A percentile compares a stretch with the other conserved stretches of the same genome.
Evolutionary conservation across 805 yeast species (phyloP).

Genomic region (Kodamaea lidongshanica): DNA sequence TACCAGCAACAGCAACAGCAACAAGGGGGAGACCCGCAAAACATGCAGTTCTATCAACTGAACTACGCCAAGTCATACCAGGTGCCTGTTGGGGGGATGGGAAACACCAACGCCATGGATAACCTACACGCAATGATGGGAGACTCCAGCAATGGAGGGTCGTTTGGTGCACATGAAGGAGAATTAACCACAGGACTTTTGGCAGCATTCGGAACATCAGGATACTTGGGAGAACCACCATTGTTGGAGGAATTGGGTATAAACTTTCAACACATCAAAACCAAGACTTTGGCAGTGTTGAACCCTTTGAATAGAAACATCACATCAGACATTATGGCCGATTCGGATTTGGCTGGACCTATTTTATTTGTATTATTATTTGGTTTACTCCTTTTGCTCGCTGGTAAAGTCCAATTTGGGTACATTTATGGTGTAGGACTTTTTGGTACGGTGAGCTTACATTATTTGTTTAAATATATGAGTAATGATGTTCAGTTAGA

Average conservation of each 20-base stretch:
- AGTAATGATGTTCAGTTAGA: conserved; percentile 54
- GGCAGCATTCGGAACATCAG: conserved; percentile 89
- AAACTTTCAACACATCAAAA: conserved; percentile 79
- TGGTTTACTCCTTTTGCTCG: conserved; percentile 72
- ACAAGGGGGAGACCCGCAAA: conserved; percentile 26
- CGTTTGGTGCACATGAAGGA: conserved; percentile 39
- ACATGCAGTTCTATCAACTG: conserved; percentile 40
- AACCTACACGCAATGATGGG: conserved; percentile 33
- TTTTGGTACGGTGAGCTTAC: conserved; percentile 81
- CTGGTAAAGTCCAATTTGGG: conserved; percentile 95
- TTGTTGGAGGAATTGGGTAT: conserved; percentile 89
- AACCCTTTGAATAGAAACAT: conserved; percentile 61
- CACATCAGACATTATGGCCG: conserved; percentile 71
- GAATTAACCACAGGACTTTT: conserved; percentile 67
- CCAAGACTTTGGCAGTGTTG: conserved; percentile 80
- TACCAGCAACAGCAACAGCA: conserved; percentile 38
- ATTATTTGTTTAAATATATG: conserved; percentile 82
- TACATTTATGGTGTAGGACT: conserved; percentile 94
- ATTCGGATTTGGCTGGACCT: conserved; percentile 94
- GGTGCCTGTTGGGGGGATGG: conserved; percentile 10
- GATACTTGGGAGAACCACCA: conserved; percentile 94
- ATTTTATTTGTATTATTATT: conserved; percentile 79
- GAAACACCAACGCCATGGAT: conserved; percentile 13
- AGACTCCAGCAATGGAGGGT: conserved; percentile 5
- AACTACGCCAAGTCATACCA: conserved; percentile 29